Percentiles rank a stretch among this genome's conserved stretches.
Evolutionary conservation across 2,329 filamentous ascomycete species (phyloP).

Genomic region (Penicillium olsonii): DNA sequence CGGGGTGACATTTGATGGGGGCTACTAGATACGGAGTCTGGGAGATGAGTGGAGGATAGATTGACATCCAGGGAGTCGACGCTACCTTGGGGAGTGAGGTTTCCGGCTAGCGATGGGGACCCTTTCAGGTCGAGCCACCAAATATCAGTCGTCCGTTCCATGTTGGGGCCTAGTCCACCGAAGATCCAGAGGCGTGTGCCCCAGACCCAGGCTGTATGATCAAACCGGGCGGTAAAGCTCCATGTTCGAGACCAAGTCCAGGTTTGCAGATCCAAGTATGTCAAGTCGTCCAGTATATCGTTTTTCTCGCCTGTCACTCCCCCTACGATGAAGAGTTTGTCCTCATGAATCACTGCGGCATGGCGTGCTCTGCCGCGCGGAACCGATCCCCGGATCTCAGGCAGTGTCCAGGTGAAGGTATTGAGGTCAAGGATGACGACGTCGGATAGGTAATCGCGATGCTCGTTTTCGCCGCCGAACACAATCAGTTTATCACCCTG

Average conservation of each 20-base stretch:
- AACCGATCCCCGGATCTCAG: constrained; percentile 77
- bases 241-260: constrained; percentile 97
- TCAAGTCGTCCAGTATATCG: constrained; percentile 91
- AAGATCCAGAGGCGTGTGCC: constrained; percentile 94
- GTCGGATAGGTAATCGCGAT: constrained; percentile 91
- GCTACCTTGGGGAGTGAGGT: constrained; percentile 61
- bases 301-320: constrained; percentile 94
- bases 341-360: constrained; percentile 90
- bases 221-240: constrained; percentile 92
- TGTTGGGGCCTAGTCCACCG: constrained; percentile 89
- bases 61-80: constrained; percentile 43
- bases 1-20: constrained; percentile 39
- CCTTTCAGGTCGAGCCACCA: constrained; percentile 98
- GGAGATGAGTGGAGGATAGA: constrained; percentile 39
- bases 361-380: constrained; percentile 91
- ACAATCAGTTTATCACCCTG: constrained; percentile 93
- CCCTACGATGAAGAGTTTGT: constrained; percentile 93
- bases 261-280: constrained; percentile 93
- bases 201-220: constrained; percentile 94
- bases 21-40: constrained; percentile 37
- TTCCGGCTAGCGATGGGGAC: constrained; percentile 74
- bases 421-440: constrained; percentile 94
- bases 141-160: constrained; percentile 94
- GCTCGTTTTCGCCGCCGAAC: constrained; percentile 97
- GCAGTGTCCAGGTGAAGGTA: constrained; percentile 93